These are phyloP conservation scores for Albophoma yamanashiensis DNA, from an alignment of 2,329 filamentous ascomycete genomes.

Conservation along the genomic window DNA sequence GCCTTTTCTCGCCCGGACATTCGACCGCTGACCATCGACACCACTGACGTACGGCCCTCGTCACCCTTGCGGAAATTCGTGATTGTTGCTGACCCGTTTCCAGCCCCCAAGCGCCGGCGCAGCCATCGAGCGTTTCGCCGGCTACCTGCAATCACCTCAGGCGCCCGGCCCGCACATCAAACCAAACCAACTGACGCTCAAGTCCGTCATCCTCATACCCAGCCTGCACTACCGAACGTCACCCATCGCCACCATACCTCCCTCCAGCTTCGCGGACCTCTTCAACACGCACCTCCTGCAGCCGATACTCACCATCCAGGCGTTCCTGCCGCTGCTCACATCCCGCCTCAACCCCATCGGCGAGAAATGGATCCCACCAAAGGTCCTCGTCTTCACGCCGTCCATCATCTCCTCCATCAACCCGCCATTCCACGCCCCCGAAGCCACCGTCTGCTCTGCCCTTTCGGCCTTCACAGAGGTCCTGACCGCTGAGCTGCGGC, in stretches of 20 bases:
- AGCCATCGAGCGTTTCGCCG: conserved; percentile 61
- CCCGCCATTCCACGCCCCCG: conserved; percentile 73
- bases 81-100: not conserved
- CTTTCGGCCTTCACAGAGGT: conserved; percentile 79
- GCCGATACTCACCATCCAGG: conserved; percentile 79
- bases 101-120: conserved; percentile 58
- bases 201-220: conserved; percentile 74
- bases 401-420: conserved; percentile 71
- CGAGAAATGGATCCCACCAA: conserved; percentile 44
- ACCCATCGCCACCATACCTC: conserved; percentile 74
- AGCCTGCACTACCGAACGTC: conserved; percentile 71
- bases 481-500: conserved; percentile 66
- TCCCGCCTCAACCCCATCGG: conserved; percentile 43
- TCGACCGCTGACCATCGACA: conserved; percentile 69
- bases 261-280: conserved; percentile 76
- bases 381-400: conserved; percentile 68
- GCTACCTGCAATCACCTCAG: conserved; percentile 64
- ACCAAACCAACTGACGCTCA: conserved; percentile 64
- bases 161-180: conserved; percentile 65
- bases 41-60: conserved; percentile 56
- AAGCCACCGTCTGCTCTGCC: conserved; percentile 76
- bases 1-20: conserved; percentile 72
- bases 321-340: conserved; percentile 73
- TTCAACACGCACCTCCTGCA: conserved; percentile 88
- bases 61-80: not conserved